Percentiles rank a stretch among this genome's conserved stretches.
Conservation (phyloP, 768 basidiomycete species). For the Lactarius indigo region DNA sequence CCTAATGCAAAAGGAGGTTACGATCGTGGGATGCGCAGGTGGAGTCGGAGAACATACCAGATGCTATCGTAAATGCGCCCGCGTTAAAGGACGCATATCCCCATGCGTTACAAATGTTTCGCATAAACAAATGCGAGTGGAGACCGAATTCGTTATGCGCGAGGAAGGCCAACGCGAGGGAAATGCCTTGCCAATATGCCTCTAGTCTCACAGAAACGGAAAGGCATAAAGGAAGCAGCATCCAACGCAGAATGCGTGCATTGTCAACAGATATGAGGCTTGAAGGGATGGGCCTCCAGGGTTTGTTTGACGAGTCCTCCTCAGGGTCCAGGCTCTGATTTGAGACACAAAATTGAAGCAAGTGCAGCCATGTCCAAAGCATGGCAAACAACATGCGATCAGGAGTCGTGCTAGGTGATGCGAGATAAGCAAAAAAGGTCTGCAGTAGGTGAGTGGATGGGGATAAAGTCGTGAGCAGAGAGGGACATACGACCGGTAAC, state of each 20-base stretch:
- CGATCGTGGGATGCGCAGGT: not conserved
- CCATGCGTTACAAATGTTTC: slow-evolving; percentile 24
- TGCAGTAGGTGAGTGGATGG: not conserved
- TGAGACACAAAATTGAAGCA: slow-evolving; percentile 32
- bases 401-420: not conserved
- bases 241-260: slow-evolving; percentile 27
- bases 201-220: slow-evolving; percentile 15
- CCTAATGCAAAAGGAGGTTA: not conserved
- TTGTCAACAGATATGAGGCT: slow-evolving; percentile 24
- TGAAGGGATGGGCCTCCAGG: slow-evolving; percentile 29
- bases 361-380: slow-evolving; percentile 32
- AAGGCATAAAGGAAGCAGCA: slow-evolving; percentile 26
- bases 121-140: slow-evolving; percentile 23
- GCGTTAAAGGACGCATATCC: slow-evolving; percentile 26
- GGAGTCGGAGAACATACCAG: not conserved
- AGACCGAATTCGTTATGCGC: slow-evolving; percentile 28
- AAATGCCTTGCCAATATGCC: slow-evolving; percentile 16
- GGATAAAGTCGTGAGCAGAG: not conserved
- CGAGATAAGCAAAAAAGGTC: slow-evolving; percentile 20
- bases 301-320: slow-evolving; percentile 30
- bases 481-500: slow-evolving; percentile 8
- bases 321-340: slow-evolving; percentile 29
- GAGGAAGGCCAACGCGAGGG: slow-evolving; percentile 23
- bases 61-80: slow-evolving; percentile 28
- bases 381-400: slow-evolving; percentile 8